Evolutionary conservation across 768 basidiomycete genomes (phyloP), one percentile per base, ranked within the genome.

Genomic region (Tulasnella sp.): DNA sequence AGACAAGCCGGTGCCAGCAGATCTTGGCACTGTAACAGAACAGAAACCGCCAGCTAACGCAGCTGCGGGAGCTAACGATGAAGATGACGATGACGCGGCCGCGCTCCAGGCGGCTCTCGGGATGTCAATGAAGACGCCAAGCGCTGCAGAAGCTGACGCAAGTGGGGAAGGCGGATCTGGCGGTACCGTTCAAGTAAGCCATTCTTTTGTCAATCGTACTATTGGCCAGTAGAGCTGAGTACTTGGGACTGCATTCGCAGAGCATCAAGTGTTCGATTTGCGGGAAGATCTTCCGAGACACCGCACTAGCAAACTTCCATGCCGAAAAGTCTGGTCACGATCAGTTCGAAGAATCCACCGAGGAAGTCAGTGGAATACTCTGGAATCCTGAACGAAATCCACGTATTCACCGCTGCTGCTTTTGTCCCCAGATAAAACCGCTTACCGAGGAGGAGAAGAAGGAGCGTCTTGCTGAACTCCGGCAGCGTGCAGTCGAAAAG

Each of bases 291-390:
- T 97, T 97, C 84, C 82, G 83, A 77, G 94, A 92, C 76, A 90
- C 91, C 0, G 92, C 91, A 2, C 82, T 96, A 17, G 95, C 93
- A 16, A 92, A 92, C 75, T 96, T 88, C 80, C 95, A 97, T 77
- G 95, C 94, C 0, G 94, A 95, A 80, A 94, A 94, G 83, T 92
- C 89, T 75, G 96, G 96, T 0, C 96, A 99, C 78, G 89, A 94
- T 79, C 89, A 95, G 75, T 98, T 98, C 75, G 95, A 97, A 78
- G 96, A 98, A 78, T 94, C 91, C 1, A 92, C 88, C 0, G 95
- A 98, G 77, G 96, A 98, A 85, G 94, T 92, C 63, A 66, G 81
- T 64, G 67, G 22, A 32, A 4, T 29, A 0, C 9, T 14, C 7
- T 59, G 19, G 22, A 14, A 9, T 0, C 66, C 26, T 19, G 1